Evolutionary conservation across 768 basidiomycete genomes (phyloP), one percentile per base, ranked within the genome.

Genomic region (Boletus sensibilis): DNA sequence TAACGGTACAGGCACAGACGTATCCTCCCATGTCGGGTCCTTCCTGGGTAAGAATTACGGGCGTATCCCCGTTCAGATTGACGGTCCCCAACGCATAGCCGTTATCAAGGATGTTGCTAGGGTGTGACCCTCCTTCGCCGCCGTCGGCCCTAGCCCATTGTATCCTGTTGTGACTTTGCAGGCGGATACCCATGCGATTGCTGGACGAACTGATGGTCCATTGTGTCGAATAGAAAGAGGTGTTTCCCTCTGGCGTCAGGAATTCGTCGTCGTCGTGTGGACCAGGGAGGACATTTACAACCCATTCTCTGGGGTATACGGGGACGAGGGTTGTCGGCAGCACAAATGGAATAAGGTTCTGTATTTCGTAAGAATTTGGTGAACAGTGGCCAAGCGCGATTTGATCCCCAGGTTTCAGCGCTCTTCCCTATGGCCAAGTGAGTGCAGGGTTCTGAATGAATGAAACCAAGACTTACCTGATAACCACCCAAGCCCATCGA

Each of bases 11-110:
- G 20, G 79, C 50, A 61, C 83, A 86, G 13, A 85, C 64, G 50
- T 86, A 84, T 2, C 84, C 85, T 7, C 84, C 84, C 78, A 83
- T 83, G 66, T 83, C 82, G 0, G 84, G 84, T 0, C 82, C 82
- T 63, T 87, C 87, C 27, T 78, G 76, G 5, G 78, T 77, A 49
- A 87, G 69, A n/a, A 87, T 80, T 2, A 87, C 83, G 0, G 87
- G 86, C 0, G 84, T 86, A 63, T 88, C 86, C 2, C 86, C 86
- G 60, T 88, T 88, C 50, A 86, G 55, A 60, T 87, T 86, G 56
- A 87, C 61, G 1, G 79, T 73, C 6, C 83, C 84, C 23, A 72
- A 64, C 0, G 79, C 78, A 59, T 86, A 86, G 5, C 79, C 82
- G 44, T 83, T 84, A 55, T 86, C 82, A 20, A 86, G 75, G 35